Percentiles rank a stretch among this genome's conserved stretches.
Evolutionary conservation across 495 filamentous ascomycete species (phyloP).

Genomic region (Extremus antarcticus): DNA sequence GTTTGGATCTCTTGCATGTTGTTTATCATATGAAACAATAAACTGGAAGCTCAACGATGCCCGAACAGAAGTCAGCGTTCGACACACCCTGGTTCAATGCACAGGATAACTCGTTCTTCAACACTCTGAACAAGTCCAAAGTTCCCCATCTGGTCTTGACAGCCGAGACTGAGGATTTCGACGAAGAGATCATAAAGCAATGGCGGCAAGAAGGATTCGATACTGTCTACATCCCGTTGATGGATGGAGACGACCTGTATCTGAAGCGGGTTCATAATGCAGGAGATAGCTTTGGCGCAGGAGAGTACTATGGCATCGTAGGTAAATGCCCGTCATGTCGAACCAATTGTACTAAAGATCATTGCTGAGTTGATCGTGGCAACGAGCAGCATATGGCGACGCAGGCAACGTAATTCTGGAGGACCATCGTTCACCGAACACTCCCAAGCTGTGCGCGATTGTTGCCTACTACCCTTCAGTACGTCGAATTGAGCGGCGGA

Average conservation of each 20-base stretch:
- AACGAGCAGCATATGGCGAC: conserved; percentile 34
- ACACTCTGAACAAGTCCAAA: conserved; percentile 2
- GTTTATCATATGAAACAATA: too few species aligned
- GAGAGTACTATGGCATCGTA: conserved; percentile 33
- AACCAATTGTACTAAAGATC: too few species aligned
- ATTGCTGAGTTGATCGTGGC: too few species aligned
- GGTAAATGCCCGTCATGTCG: conserved; percentile 21
- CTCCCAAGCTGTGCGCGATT: conserved; percentile 37
- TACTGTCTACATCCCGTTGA: conserved; percentile 49
- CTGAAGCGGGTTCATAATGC: conserved; percentile 34
- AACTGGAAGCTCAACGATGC: conserved; percentile 4
- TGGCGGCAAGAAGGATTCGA: conserved; percentile 61
- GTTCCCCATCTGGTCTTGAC: conserved; percentile 53
- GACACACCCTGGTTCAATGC: conserved; percentile 14
- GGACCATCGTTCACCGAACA: conserved; percentile 23
- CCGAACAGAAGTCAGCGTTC: conserved; percentile 15
- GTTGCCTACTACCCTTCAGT: conserved; percentile 30
- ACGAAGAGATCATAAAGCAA: conserved; percentile 40
- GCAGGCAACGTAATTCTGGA: conserved; percentile 31
- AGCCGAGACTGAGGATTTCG: conserved; percentile 51
- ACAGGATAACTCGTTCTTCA: background rate
- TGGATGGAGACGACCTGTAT: conserved; percentile 45
- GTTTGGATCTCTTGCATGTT: too few species aligned
- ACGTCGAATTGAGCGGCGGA: too few species aligned
- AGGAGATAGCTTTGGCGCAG: conserved; percentile 24